Base-by-base conservation (phyloP, 2,329 filamentous ascomycete genomes). In the Penicillium sp. region DNA sequence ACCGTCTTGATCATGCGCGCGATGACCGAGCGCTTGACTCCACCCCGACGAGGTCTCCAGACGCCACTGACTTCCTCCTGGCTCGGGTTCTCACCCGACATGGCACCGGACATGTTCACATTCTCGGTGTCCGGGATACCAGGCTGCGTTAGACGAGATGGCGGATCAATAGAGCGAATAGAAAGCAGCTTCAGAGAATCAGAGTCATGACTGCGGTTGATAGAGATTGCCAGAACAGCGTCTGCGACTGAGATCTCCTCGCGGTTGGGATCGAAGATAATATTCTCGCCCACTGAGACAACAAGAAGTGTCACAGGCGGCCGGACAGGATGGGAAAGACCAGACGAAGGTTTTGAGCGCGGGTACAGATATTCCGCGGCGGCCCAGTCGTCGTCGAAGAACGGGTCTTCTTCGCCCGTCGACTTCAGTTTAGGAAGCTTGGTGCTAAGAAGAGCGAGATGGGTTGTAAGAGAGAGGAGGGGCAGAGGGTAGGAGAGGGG, bases 331-430 rank as follows among this genome's bases (percentile, higher is more conserved):
- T 68, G 59, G 16, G 69, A 62, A 21, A 65, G 58, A 4, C 55
- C 39, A 4, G 56, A 48, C n/a, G 57, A 54, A 4, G 62, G 57
- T 16, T 58, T 65, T 14, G 60, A 49, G 34, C 81, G 81, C 1
- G 86, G 83, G 76, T 95, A 99, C 29, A 99, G 78, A 53, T 86
- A 87, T 16, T 85, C 81, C 1, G 92, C 87, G 14, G 88, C 89
- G 60, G 89, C 90, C 94, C 94, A 99, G 77, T 99, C 94, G 75
- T 99, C 94, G 77, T 97, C 89, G 75, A 99, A 99, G 70, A 97
- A 87, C 11, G 94, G 94, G 65, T 99, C 94, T 77, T 99, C 94
- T 75, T 97, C 93, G 54, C 85, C 84, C 72, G 96, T 89, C 1
- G 92, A 97, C 71, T 90, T 90, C 48, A 97, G 81, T 24, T 86